Conservation (phyloP, 179 eudicot genomes). For the Pouteria campechiana region DNA sequence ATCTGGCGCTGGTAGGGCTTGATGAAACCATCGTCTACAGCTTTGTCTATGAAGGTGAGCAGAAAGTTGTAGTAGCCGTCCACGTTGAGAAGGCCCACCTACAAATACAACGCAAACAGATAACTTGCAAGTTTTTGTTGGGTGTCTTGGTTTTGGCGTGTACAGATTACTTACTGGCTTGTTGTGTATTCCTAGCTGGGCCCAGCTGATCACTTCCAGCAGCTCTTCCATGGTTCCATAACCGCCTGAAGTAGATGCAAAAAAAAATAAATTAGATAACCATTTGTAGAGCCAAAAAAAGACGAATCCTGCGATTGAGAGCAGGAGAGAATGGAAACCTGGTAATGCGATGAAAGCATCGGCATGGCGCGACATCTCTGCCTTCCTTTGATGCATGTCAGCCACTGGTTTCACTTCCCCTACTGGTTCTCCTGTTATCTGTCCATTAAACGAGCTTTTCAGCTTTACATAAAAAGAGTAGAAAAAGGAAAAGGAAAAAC, state of each 20-base stretch:
- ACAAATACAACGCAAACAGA: not conserved
- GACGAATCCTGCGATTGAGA: too few relatives aligned
- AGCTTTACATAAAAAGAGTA: too few relatives aligned
- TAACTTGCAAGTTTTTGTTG: not conserved
- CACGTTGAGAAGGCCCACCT: slow-evolving; percentile 87
- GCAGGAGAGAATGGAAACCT: too few relatives aligned
- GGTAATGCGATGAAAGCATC: slow-evolving; percentile 92
- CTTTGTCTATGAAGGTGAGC: slow-evolving; percentile 73
- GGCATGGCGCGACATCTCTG: slow-evolving; percentile 89
- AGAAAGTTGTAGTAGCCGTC: slow-evolving; percentile 75
- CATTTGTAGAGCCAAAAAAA: too few relatives aligned
- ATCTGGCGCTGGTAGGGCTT: slow-evolving; percentile 72
- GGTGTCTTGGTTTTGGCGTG: not conserved
- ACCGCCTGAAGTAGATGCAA: slow-evolving; percentile 39
- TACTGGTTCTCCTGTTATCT: slow-evolving; percentile 73
- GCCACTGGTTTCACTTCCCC: slow-evolving; percentile 67
- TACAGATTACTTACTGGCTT: slow-evolving; percentile 46
- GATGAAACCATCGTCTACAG: slow-evolving; percentile 88
- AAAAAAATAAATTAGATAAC: not conserved
- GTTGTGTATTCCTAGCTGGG: slow-evolving; percentile 73
- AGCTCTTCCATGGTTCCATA: slow-evolving; percentile 77
- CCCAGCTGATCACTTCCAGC: slow-evolving; percentile 79
- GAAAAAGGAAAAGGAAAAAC: too few relatives aligned
- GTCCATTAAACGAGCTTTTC: too few relatives aligned
- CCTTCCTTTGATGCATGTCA: slow-evolving; percentile 90